phyloP scores from a whole-genome alignment of 1,284 basidiomycete genomes.

The Irpex lacteus region DNA sequence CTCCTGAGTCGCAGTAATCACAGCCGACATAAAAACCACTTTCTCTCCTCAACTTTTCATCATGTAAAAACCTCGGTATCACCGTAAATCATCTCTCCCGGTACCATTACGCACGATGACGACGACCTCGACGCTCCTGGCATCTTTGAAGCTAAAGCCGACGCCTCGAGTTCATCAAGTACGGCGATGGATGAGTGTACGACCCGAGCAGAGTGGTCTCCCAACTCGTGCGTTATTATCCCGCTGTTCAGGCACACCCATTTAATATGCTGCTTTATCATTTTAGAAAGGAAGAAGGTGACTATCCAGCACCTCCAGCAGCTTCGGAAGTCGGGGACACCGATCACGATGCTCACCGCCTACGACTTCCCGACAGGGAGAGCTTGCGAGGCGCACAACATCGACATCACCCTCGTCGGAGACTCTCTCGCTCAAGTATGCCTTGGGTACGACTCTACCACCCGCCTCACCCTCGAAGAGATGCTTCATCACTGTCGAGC shows the following conservation, averaged over 20 bases:
- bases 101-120: constrained; percentile 8
- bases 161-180: not conserved
- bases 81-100: not conserved
- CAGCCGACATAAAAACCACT: constrained; percentile 8
- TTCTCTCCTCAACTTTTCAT: not conserved
- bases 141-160: not conserved
- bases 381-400: constrained; percentile 55
- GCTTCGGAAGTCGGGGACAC: constrained; percentile 55
- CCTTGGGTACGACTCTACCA: constrained; percentile 83
- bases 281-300: constrained; percentile 63
- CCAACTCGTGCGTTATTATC: constrained; percentile 10
- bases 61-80: constrained; percentile 8
- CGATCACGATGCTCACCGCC: constrained; percentile 89
- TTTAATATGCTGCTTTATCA: not conserved
- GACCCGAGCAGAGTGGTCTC: constrained; percentile 14
- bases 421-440: constrained; percentile 95
- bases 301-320: constrained; percentile 75
- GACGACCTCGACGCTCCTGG: not conserved
- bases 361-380: constrained; percentile 90
- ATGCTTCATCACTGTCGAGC: constrained; percentile 90
- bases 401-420: constrained; percentile 81
- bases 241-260: not conserved
- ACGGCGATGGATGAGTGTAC: constrained; percentile 22
- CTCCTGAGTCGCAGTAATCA: constrained; percentile 15
- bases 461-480: constrained; percentile 82